Percentiles rank a stretch among this genome's conserved stretches.
phyloP scores from a whole-genome alignment of 441 rosid genomes.

The Jatropha multifida region DNA sequence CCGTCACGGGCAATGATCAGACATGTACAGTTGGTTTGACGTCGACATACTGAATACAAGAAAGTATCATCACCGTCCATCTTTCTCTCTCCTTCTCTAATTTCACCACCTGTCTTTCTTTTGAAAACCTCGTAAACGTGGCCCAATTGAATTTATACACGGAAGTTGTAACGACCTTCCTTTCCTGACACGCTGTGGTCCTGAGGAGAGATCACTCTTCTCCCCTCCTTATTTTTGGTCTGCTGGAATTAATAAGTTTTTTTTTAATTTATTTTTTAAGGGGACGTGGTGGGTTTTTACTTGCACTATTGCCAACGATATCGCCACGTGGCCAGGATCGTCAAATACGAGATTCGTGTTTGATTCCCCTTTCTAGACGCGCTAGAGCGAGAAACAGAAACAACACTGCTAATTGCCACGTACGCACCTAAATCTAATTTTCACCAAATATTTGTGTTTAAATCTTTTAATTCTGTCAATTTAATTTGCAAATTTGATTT shows the following conservation, averaged over 20 bases:
- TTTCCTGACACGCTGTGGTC: conserved; percentile 86
- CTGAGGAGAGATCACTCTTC: conserved; percentile 18
- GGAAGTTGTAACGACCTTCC: conserved; percentile 30
- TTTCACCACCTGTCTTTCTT: conserved; percentile 38
- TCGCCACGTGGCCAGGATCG: conserved; percentile 43
- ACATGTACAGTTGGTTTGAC: conserved; percentile 75
- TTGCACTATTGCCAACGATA: conserved; percentile 8
- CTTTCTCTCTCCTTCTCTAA: conserved; percentile 20
- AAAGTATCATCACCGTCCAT: conserved; percentile 60
- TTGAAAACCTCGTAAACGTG: conserved; percentile 38
- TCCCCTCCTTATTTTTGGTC: not conserved
- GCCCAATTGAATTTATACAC: conserved; percentile 48
- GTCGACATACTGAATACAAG: conserved; percentile 50
- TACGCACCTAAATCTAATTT: too few relatives aligned
- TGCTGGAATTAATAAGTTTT: not conserved
- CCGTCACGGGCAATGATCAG: conserved; percentile 64
- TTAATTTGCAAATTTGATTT: too few relatives aligned
- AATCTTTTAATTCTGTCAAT: too few relatives aligned
- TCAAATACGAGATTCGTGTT: conserved; percentile 38
- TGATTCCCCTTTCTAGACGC: conserved; percentile 21
- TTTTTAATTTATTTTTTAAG: not conserved
- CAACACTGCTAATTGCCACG: not conserved
- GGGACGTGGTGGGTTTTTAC: not conserved
- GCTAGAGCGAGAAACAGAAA: not conserved
- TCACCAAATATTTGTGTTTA: too few relatives aligned